phyloP scores from a whole-genome alignment of 2,329 filamentous ascomycete species.

The Fusarium papillatum region DNA sequence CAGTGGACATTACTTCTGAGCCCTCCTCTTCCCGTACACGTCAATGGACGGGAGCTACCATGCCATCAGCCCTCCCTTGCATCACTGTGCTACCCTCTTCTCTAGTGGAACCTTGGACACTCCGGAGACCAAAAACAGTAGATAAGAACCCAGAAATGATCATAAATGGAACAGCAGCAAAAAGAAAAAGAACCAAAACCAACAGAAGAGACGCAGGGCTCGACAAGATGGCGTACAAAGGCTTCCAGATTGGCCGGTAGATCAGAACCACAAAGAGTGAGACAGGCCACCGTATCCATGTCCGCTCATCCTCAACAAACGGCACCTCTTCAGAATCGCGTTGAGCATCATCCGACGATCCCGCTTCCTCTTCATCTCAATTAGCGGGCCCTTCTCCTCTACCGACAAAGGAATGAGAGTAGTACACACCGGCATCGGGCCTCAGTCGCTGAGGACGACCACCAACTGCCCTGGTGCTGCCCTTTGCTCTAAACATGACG shows the following conservation, averaged over 20 bases:
- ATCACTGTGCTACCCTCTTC: neutral
- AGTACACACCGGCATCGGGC: neutral
- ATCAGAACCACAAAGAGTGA: neutral
- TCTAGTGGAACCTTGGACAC: neutral
- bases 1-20: too few relatives aligned
- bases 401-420: neutral
- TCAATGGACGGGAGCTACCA: neutral
- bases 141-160: neutral
- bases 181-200: neutral
- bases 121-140: neutral
- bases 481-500: neutral
- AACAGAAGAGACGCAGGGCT: neutral
- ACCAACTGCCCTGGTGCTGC: neutral
- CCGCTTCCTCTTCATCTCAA: neutral
- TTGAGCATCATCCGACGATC: neutral
- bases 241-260: neutral
- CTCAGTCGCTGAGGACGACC: neutral
- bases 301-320: neutral
- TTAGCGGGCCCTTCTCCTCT: neutral
- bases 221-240: neutral
- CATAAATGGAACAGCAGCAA: neutral
- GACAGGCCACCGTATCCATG: constrained; percentile 2
- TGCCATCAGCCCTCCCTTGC: neutral
- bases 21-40: neutral
- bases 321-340: neutral